Conservation (phyloP, 2,329 filamentous ascomycete species). For the Phyllosticta ampelicida region DNA sequence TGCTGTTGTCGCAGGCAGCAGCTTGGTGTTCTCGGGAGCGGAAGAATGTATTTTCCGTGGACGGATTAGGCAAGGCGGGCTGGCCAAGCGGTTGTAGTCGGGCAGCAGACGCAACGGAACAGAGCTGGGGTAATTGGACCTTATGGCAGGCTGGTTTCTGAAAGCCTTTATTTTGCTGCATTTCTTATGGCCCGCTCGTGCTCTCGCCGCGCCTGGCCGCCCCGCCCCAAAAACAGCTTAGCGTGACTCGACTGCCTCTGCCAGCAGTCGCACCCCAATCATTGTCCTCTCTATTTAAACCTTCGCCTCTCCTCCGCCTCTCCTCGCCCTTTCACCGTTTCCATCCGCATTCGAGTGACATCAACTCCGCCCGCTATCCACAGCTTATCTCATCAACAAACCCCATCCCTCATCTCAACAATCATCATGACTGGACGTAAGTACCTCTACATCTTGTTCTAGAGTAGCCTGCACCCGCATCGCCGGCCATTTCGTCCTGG, state of each 20-base stretch:
- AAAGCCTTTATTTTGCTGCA: constrained; percentile 5
- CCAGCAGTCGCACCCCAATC: constrained; percentile 13
- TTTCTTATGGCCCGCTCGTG: constrained; percentile 9
- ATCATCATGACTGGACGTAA: constrained; percentile 43
- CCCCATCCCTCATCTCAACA: constrained; percentile 11
- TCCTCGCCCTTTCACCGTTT: constrained; percentile 15
- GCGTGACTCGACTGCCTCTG: neutral
- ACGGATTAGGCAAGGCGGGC: too few species aligned
- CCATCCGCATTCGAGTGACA: constrained; percentile 9
- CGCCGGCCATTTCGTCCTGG: neutral
- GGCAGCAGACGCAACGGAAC: too few species aligned
- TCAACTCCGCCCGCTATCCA: constrained; percentile 15
- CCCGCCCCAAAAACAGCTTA: constrained; percentile 5
- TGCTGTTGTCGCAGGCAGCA: neutral
- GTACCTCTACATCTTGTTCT: too few species aligned
- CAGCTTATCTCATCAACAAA: constrained; percentile 11
- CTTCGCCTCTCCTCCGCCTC: constrained; percentile 20
- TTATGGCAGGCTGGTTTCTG: neutral
- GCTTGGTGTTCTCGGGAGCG: too few species aligned
- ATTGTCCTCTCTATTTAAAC: constrained; percentile 23
- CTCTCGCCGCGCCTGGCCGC: constrained; percentile 2
- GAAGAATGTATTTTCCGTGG: too few species aligned
- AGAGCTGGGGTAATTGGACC: neutral
- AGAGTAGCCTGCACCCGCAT: constrained; percentile 1
- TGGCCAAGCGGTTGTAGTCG: too few species aligned